Base-by-base conservation (phyloP, 2,329 filamentous ascomycete species). In the Phyllosticta paracitricarpa region DNA sequence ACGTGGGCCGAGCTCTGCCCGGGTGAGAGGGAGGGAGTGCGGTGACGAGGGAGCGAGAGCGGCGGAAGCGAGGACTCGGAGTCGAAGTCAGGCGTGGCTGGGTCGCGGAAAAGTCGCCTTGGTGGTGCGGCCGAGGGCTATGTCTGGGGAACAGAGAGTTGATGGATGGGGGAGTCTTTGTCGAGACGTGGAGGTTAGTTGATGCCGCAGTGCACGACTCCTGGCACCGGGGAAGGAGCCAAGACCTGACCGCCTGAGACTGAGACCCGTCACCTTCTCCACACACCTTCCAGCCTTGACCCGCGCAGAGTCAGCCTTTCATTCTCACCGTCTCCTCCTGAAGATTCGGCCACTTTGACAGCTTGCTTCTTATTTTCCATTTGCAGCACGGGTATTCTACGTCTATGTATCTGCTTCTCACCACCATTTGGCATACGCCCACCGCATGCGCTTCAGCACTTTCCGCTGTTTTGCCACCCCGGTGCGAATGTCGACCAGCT, bases 391-490 rank as follows among this genome's bases (percentile, higher is more conserved):
- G 22, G 52, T 54, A 25, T 54, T 25, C 8, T 22, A 4, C 12
- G 25, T 28, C 52, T 24, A 54, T 24, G 3, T 54, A 19, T 28
- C 51, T 19, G n/a, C 51, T 28, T 33, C 58, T 58, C 58, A 61
- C 52, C 80, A 73, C 88, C 89, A 97, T 71, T 86, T 87, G 2
- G 84, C 84, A 78, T 97, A 97, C 3, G 89, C 88, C 93, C 94
- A 97, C 64, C 89, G 82, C 66, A 97, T 91, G 63, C 94, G 82
- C 67, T 92, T 85, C 59, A 96, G 77, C 53, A 93, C 89, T 71
- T 84, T 87, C 63, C 86, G 81, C 77, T 97, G 93, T 67, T 86
- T 82, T 68, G 86, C 83, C 58, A 96, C 82, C 2, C 91, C 90
- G 67, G 85, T 87, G 56, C 84, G 77, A 65, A 93, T 85, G 70